Percentiles rank a stretch among this genome's conserved stretches.
Conservation (phyloP, 2,329 filamentous ascomycete genomes). For the Tothia fuscella region DNA sequence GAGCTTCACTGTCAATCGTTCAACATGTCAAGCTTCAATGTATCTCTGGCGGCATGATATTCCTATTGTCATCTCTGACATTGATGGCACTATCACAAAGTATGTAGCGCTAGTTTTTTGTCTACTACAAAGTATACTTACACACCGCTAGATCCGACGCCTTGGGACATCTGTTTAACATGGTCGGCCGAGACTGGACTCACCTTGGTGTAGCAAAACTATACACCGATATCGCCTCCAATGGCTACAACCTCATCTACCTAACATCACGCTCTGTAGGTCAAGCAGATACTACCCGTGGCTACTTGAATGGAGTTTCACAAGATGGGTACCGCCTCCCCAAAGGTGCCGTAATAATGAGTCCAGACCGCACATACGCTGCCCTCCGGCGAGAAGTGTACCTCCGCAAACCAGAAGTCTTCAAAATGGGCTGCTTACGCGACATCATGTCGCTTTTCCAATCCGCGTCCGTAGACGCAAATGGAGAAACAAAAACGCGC, state of each 20-base stretch:
- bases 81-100: conserved; percentile 97
- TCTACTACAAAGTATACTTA: conserved; percentile 14
- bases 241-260: conserved; percentile 99
- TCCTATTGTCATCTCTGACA: conserved; percentile 95
- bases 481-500: conserved; percentile 38
- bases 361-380: conserved; percentile 87
- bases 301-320: conserved; percentile 78
- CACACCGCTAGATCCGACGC: conserved; percentile 54
- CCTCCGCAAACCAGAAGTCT: conserved; percentile 89
- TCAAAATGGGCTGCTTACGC: conserved; percentile 96
- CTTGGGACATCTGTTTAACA: conserved; percentile 85
- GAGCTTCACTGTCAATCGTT: conserved; percentile 92
- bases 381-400: conserved; percentile 88
- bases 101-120: conserved; percentile 18
- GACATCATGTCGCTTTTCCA: conserved; percentile 85
- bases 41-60: conserved; percentile 86
- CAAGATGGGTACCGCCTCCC: conserved; percentile 82
- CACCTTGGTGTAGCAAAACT: conserved; percentile 93
- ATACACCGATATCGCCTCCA: conserved; percentile 87
- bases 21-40: conserved; percentile 85
- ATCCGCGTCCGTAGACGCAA: conserved; percentile 24
- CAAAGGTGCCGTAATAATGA: conserved; percentile 85
- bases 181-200: conserved; percentile 96
- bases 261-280: conserved; percentile 89
- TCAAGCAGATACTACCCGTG: conserved; percentile 78